Evolutionary conservation across 73 alveolate genomes (phyloP).

Genomic region (Paramecium sonneborni): DNA sequence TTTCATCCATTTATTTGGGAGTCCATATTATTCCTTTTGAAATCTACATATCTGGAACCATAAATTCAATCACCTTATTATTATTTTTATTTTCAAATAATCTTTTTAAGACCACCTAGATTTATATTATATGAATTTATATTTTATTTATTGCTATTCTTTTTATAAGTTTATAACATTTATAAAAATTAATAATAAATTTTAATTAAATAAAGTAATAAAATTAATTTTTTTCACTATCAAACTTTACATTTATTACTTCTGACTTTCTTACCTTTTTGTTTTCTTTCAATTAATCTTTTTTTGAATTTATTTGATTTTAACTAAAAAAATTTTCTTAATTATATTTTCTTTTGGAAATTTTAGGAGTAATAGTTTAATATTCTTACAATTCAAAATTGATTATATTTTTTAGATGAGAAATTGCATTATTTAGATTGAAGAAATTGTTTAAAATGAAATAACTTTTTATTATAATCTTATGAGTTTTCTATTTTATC

Average conservation of each 20-base stretch:
- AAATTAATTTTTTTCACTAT: background rate
- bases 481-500: background rate
- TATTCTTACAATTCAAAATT: background rate
- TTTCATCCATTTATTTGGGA: no score
- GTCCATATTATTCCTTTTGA: no score
- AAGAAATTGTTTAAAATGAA: background rate
- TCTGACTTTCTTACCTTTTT: background rate
- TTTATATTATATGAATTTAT: no score
- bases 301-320: background rate
- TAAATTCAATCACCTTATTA: no score
- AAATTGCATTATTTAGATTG: background rate
- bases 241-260: background rate
- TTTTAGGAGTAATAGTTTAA: background rate
- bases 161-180: no score
- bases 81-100: no score
- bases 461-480: background rate
- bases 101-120: no score
- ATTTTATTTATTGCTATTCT: no score
- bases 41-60: no score
- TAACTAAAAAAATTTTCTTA: background rate
- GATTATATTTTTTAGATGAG: background rate
- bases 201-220: background rate
- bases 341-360: background rate
- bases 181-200: no score
- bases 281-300: background rate